Evolutionary conservation across 768 basidiomycete species (phyloP), one percentile per base, ranked within the genome.

Genomic region (Sarcodon sp.): DNA sequence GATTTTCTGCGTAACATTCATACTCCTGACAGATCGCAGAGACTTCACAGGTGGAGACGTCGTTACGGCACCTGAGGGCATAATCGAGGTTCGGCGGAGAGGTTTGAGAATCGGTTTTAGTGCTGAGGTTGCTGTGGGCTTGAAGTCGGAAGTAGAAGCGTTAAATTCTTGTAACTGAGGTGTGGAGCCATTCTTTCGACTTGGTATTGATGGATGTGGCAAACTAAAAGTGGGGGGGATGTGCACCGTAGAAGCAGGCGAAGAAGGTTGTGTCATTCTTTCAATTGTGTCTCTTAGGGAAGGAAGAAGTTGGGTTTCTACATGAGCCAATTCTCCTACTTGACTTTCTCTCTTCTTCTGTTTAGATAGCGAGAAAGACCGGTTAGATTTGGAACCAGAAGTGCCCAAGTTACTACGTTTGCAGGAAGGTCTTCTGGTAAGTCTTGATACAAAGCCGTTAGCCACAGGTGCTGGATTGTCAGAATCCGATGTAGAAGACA

Each of bases 231-330:
- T 11, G 33, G 37, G 18, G 15, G 41, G 15, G 6, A 13, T 18
- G 11, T 15, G 48, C 27, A 36, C n/a, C 33, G 15, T 52, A 41
- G 34, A 47, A 15, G 47, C 48, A 10, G 34, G 50, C 41, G 44
- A 51, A 11, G 54, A 49, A 7, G 60, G 56, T 27, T 56, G 57
- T 2, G 84, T 87, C 84, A 87, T 87, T 43, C 76, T 73, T 54
- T 80, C 74, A 35, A 87, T 72, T 0, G 84, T 87, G 48, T 86
- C 83, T 37, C 76, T 70, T 34, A 87, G 66, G 13, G 82, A 80
- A 7, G 84, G 84, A 35, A 87, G 60, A 4, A 87, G 66, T 27
- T 82, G 75, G 0, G 75, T 66, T 52, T 87, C 83, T 32, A 84
- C 59, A 27, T 78, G 65, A 6, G 79, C 76, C 4, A 84, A 62